Evolutionary conservation across 2,329 filamentous ascomycete species (phyloP).

Genomic region (Monilinia fructicola): DNA sequence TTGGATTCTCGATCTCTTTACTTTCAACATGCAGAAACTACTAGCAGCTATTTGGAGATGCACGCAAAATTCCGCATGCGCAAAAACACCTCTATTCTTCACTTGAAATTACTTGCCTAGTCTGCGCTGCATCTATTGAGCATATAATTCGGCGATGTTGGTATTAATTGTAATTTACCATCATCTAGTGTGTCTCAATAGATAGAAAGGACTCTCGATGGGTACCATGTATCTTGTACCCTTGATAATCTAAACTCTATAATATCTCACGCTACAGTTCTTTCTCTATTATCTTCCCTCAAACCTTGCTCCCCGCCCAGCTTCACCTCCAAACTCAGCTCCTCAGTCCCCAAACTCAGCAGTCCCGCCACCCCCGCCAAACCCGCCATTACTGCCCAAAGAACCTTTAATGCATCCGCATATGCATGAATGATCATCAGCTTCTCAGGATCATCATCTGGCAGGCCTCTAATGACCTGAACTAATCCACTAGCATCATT

Average conservation of each 20-base stretch:
- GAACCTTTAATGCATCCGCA: slow-evolving; percentile 51
- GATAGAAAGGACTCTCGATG: not conserved
- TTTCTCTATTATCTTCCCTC: not conserved
- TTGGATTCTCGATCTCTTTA: not conserved
- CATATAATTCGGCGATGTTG: no score
- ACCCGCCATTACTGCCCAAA: slow-evolving; percentile 55
- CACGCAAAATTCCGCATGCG: no score
- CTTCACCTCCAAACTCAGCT: slow-evolving; percentile 4
- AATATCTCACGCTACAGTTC: not conserved
- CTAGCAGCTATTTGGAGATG: not conserved
- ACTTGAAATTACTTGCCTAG: no score
- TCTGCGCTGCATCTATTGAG: no score
- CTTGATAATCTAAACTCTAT: not conserved
- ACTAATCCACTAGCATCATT: not conserved
- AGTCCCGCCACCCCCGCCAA: slow-evolving; percentile 50
- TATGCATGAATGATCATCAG: slow-evolving; percentile 43
- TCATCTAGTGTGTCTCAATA: not conserved
- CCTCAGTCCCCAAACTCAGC: slow-evolving; percentile 38
- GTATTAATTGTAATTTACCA: no score
- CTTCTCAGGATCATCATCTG: not conserved
- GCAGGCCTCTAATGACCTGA: not conserved
- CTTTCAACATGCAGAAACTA: not conserved
- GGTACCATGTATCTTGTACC: not conserved
- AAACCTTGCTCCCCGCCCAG: not conserved
- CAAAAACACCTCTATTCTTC: no score